phyloP scores from a whole-genome alignment of 2,329 filamentous ascomycete genomes.

The Paracoccidioides brasiliensis region DNA sequence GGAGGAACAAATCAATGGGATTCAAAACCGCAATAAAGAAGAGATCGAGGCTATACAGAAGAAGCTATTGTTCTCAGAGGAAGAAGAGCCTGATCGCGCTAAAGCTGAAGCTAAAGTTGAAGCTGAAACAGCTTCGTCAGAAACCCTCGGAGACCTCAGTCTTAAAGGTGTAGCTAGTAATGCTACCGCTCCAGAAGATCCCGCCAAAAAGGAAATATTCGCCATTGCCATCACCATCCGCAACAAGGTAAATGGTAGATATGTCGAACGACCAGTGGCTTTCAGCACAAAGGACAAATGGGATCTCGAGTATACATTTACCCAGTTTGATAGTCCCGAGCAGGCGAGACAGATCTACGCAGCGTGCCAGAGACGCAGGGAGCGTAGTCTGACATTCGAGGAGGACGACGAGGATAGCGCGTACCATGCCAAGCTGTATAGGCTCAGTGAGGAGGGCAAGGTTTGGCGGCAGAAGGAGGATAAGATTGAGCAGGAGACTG shows the following conservation, averaged over 20 bases:
- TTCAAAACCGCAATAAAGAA: constrained; percentile 56
- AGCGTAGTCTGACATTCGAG: constrained; percentile 27
- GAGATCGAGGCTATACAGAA: constrained; percentile 57
- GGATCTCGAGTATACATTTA: constrained; percentile 65
- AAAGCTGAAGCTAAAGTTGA: neutral
- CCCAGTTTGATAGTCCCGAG: constrained; percentile 40
- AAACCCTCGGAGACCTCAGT: neutral
- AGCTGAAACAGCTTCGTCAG: neutral
- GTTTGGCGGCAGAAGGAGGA: constrained; percentile 45
- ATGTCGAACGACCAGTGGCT: constrained; percentile 47
- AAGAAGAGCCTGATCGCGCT: constrained; percentile 11
- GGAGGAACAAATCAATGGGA: constrained; percentile 54
- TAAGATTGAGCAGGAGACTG: constrained; percentile 35
- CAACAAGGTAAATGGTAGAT: constrained; percentile 56
- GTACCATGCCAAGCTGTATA: constrained; percentile 20
- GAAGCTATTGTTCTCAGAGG: constrained; percentile 27
- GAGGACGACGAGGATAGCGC: constrained; percentile 32
- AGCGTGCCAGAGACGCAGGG: constrained; percentile 44
- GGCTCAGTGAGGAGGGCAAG: constrained; percentile 43
- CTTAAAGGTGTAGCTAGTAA: too few relatives aligned
- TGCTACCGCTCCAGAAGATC: neutral
- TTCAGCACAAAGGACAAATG: constrained; percentile 42
- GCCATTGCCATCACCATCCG: constrained; percentile 60
- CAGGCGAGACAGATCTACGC: constrained; percentile 43
- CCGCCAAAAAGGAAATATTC: constrained; percentile 35